Percentiles rank a stretch among this genome's conserved stretches.
These are phyloP conservation scores for Candida sanyaensis DNA, from an alignment of 1,139 yeast species.

Conservation along the genomic window DNA sequence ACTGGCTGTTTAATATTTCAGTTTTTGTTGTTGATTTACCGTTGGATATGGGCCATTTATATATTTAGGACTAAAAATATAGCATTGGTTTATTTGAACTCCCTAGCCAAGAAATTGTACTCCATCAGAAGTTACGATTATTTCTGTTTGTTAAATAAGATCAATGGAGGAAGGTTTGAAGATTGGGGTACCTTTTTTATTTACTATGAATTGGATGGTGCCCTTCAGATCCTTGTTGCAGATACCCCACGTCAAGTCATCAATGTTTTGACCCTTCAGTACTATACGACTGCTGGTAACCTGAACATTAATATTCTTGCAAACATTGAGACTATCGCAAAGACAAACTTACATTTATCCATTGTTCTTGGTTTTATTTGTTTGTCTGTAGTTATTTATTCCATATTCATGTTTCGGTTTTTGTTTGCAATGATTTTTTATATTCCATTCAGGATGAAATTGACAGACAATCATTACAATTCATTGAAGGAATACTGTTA, in stretches of 20 bases:
- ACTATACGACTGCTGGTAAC: constrained; percentile 51
- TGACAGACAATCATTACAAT: constrained; percentile 35
- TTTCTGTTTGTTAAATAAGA: constrained; percentile 71
- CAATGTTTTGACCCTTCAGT: constrained; percentile 71
- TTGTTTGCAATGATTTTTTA: constrained; percentile 56
- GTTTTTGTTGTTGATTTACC: constrained; percentile 57
- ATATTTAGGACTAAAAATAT: constrained; percentile 64
- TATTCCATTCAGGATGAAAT: constrained; percentile 54
- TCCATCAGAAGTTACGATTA: constrained; percentile 59
- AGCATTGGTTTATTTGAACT: constrained; percentile 70
- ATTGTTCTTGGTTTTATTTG: constrained; percentile 74
- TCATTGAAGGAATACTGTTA: constrained; percentile 62
- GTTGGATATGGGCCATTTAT: constrained; percentile 59
- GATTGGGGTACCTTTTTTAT: constrained; percentile 72
- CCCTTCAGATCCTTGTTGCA: constrained; percentile 65
- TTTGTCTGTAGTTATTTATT: constrained; percentile 75
- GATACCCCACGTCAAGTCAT: constrained; percentile 90
- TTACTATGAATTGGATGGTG: constrained; percentile 66
- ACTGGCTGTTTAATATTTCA: constrained; percentile 85
- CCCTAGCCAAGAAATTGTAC: constrained; percentile 59
- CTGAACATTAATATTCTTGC: constrained; percentile 45
- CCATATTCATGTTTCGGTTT: constrained; percentile 64
- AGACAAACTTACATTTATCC: constrained; percentile 63
- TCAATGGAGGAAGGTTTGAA: constrained; percentile 63
- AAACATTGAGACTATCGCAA: constrained; percentile 61